phyloP scores from a whole-genome alignment of 495 filamentous ascomycete genomes.

The Coniosporium apollinis region DNA sequence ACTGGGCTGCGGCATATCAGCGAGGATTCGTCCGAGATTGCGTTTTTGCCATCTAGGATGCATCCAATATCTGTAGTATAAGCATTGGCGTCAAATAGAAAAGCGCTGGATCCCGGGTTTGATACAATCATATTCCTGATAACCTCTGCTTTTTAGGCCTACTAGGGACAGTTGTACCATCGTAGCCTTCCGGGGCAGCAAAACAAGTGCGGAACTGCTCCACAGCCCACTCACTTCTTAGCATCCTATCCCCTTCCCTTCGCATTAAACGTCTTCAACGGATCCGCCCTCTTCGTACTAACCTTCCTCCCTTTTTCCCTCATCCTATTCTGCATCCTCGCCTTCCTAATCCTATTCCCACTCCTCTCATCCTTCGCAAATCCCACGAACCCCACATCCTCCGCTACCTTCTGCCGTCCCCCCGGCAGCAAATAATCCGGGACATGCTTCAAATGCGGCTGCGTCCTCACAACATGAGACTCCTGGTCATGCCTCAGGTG shows the following conservation, averaged over 20 bases:
- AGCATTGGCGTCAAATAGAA: too few species aligned
- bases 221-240: too few species aligned
- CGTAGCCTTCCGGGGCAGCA: too few species aligned
- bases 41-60: too few species aligned
- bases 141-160: too few species aligned
- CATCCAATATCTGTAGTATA: too few species aligned
- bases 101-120: too few species aligned
- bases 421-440: conserved; percentile 89
- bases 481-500: conserved; percentile 86
- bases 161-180: too few species aligned
- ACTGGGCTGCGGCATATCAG: too few species aligned
- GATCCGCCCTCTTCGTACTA: conserved; percentile 51
- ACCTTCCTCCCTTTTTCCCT: conserved; percentile 35
- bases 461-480: conserved; percentile 56
- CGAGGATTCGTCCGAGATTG: too few species aligned
- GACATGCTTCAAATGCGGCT: conserved; percentile 86
- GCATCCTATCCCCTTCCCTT: conserved; percentile 24
- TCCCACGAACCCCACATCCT: conserved; percentile 54
- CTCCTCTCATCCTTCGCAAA: conserved; percentile 48
- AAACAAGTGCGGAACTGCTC: too few species aligned
- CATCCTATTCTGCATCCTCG: conserved; percentile 39
- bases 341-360: conserved; percentile 59
- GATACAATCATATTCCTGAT: too few species aligned
- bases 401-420: conserved; percentile 42
- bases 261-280: conserved; percentile 77